Conservation (phyloP, 352 stramenopile genomes). For the Phytophthora europaea region DNA sequence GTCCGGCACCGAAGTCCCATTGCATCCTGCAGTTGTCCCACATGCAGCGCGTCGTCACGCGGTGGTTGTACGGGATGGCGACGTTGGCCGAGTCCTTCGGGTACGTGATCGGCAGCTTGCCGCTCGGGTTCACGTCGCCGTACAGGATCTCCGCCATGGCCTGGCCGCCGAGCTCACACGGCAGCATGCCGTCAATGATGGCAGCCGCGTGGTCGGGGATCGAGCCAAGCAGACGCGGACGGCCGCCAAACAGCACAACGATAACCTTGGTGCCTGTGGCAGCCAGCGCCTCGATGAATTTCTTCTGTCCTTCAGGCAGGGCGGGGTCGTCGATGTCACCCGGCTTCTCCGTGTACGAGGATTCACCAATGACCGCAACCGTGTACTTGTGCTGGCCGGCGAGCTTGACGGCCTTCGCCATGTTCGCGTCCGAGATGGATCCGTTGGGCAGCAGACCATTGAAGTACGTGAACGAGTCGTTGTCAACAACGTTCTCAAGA, state of each 20-base stretch:
- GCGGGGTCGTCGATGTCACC: conserved; percentile 81
- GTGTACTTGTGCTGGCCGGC: conserved; percentile 62
- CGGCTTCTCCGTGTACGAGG: conserved; percentile 81
- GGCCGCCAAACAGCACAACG: conserved; percentile 76
- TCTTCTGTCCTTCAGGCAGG: conserved; percentile 65
- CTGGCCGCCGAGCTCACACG: conserved; percentile 78
- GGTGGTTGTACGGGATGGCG: conserved; percentile 81
- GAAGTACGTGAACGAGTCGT: conserved; percentile 52
- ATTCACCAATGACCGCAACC: conserved; percentile 78
- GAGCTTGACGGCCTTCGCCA: conserved; percentile 54
- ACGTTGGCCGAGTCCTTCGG: conserved; percentile 65
- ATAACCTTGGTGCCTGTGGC: conserved; percentile 77
- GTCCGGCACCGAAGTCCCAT: conserved; percentile 72
- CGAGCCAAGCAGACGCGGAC: conserved; percentile 74
- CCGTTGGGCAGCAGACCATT: conserved; percentile 60
- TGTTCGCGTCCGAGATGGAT: conserved; percentile 45
- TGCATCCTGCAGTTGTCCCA: conserved; percentile 61
- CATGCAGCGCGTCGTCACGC: conserved; percentile 55
- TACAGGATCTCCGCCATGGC: conserved; percentile 87
- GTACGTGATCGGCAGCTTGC: conserved; percentile 85
- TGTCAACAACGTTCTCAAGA: conserved; percentile 32
- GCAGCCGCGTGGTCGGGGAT: conserved; percentile 60
- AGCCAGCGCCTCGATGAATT: conserved; percentile 71
- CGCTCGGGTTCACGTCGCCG: conserved; percentile 82
- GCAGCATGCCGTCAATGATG: conserved; percentile 81